These are phyloP conservation scores for Cordyceps cicadae DNA, from an alignment of 2,329 filamentous ascomycete genomes.

Conservation along the genomic window DNA sequence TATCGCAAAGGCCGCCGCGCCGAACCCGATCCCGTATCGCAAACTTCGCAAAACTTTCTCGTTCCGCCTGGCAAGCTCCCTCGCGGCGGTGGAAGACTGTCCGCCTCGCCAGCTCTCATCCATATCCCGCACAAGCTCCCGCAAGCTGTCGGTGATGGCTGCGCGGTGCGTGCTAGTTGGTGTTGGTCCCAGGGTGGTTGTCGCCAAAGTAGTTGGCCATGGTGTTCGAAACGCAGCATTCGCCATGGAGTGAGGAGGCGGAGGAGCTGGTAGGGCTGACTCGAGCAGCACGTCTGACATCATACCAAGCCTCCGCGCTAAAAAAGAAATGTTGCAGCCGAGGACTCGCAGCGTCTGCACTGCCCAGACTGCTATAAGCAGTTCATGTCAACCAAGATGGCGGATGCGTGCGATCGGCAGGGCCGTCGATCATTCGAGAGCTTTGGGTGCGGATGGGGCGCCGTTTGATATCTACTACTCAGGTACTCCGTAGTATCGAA, in stretches of 20 bases:
- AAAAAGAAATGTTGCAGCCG: neutral
- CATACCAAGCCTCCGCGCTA: neutral
- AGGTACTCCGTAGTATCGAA: neutral
- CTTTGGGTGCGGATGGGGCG: neutral
- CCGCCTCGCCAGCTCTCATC: slow-evolving; percentile 28
- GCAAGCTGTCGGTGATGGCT: slow-evolving; percentile 22
- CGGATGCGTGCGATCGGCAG: neutral
- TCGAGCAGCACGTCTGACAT: neutral
- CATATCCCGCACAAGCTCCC: slow-evolving; percentile 29
- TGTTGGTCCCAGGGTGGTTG: neutral
- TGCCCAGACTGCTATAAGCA: slow-evolving; percentile 1
- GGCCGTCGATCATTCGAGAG: neutral
- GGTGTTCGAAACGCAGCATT: neutral
- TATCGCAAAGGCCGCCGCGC: slow-evolving; percentile 6
- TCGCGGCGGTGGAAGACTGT: slow-evolving; percentile 21
- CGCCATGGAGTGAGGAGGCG: neutral
- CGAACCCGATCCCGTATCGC: slow-evolving; percentile 25
- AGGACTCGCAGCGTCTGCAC: slow-evolving; percentile 3
- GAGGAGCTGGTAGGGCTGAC: neutral
- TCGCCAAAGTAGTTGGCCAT: neutral
- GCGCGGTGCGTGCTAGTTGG: neutral
- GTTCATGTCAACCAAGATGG: slow-evolving; percentile 3
- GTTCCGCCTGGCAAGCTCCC: slow-evolving; percentile 14
- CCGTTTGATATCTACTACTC: neutral
- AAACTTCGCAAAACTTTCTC: slow-evolving; percentile 22